Conservation (phyloP, 441 rosid genomes). For the Pelargonium citronellum region DNA sequence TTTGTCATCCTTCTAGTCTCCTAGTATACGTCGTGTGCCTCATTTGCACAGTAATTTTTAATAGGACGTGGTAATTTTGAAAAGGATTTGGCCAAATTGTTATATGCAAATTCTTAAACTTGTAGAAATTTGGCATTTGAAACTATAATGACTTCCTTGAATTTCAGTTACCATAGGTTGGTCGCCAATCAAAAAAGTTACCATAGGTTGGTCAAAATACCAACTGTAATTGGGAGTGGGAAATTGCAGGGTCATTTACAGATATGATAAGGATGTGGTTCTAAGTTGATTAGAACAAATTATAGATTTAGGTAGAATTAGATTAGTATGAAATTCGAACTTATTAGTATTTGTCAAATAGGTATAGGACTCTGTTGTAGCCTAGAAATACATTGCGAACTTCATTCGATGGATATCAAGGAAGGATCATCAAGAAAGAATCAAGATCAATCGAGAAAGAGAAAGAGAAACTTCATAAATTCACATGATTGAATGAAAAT, state of each 20-base stretch:
- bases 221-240: neutral
- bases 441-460: no score
- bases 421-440: no score
- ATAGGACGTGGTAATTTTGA: neutral
- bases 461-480: no score
- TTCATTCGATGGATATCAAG: no score
- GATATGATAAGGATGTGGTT: no score
- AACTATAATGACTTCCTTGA: neutral
- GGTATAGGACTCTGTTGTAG: no score
- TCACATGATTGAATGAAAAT: no score
- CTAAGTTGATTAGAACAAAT: no score
- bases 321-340: no score
- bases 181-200: neutral
- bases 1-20: neutral
- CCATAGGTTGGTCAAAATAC: neutral
- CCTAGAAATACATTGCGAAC: no score
- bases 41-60: neutral
- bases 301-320: no score
- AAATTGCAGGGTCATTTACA: neutral
- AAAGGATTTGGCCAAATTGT: neutral
- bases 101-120: neutral
- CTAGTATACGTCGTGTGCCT: neutral
- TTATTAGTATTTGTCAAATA: no score
- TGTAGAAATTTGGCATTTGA: neutral
- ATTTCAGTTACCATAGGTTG: neutral